Conservation (phyloP, 768 basidiomycete genomes). For the Tulasnella calospora region DNA sequence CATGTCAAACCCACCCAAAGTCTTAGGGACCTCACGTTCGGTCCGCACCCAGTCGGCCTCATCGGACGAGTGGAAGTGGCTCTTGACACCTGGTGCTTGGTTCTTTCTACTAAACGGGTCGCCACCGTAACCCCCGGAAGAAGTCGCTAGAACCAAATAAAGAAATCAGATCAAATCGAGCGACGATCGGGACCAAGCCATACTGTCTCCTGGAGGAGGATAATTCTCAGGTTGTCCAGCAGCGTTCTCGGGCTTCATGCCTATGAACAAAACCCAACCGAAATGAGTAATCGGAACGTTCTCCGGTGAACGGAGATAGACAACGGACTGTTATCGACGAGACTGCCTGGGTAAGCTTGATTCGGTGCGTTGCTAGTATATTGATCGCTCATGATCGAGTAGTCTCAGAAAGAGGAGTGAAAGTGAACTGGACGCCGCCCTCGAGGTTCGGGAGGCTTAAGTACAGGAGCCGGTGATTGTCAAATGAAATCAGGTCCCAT, state of each 20-base stretch:
- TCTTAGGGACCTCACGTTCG: not conserved
- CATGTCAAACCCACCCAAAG: not conserved
- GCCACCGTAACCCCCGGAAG: conserved; percentile 20
- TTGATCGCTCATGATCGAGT: conserved; percentile 19
- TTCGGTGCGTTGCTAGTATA: conserved; percentile 13
- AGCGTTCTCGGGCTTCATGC: conserved; percentile 19
- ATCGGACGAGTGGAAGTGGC: conserved; percentile 14
- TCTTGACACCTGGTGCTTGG: conserved; percentile 11
- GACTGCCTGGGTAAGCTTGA: not conserved
- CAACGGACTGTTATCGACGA: conserved; percentile 22
- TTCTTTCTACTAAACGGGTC: conserved; percentile 20
- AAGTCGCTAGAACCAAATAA: not conserved
- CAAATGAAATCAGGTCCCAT: conserved; percentile 1
- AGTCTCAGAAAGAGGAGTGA: conserved; percentile 12
- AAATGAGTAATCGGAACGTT: not conserved
- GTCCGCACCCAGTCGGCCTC: not conserved
- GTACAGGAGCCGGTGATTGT: not conserved
- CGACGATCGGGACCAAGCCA: not conserved
- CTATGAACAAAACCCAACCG: not conserved
- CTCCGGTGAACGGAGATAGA: not conserved
- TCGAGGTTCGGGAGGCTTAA: conserved; percentile 7
- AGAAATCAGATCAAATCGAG: not conserved
- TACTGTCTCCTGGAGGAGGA: conserved; percentile 19
- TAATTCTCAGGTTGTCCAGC: conserved; percentile 7
- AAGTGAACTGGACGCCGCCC: not conserved